Base-by-base conservation (phyloP, 805 yeast species). In the Debaryomyces prosopidis region DNA sequence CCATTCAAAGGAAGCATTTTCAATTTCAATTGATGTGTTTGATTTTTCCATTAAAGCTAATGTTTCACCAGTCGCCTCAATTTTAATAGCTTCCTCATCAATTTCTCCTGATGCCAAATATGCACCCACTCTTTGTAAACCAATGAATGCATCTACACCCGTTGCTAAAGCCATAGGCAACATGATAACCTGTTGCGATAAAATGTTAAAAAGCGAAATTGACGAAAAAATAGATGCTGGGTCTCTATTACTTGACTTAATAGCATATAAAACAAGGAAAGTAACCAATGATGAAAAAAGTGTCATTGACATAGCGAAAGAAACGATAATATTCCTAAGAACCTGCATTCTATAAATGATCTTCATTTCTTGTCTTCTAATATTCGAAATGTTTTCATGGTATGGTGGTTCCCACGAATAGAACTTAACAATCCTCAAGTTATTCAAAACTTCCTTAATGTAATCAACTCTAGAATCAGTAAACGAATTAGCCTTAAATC, bases 361-460 rank as follows among this genome's bases (percentile, higher is more conserved):
- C 3, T 57, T 53, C 77, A 87, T 82, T 65, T 90, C 97, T 16
- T 69, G 58, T 0, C 59, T 55, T 60, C 97, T 79, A 20, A 80
- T 71, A 10, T 71, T 74, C 12, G 79, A 58, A 30, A 91, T 76
- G 42, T 76, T 69, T 8, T 74, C 62, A 43, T 75, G 74, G 60
- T 89, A 91, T 0, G 97, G 90, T 27, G 73, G 74, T 66, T 91
- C 97, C 97, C 97, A 91, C 1, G 95, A 87, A 62, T 90, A 91
- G 62, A 79, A 87, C 68, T 91, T 91, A 63, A 91, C 87, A 61
- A 85, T 76, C 58, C 87, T 88, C 76, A 91, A 79, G 52, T 86
- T 82, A 58, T 79, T 82, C 51, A 91, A 71, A 23, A 89, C 80
- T 63, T 91, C 98, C 52, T 87, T 85, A 62, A 89, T 82, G 40